Evolutionary conservation across 257 asterid species (phyloP), one percentile per base, ranked within the genome.

Genomic region (Nicotiana noctiflora): DNA sequence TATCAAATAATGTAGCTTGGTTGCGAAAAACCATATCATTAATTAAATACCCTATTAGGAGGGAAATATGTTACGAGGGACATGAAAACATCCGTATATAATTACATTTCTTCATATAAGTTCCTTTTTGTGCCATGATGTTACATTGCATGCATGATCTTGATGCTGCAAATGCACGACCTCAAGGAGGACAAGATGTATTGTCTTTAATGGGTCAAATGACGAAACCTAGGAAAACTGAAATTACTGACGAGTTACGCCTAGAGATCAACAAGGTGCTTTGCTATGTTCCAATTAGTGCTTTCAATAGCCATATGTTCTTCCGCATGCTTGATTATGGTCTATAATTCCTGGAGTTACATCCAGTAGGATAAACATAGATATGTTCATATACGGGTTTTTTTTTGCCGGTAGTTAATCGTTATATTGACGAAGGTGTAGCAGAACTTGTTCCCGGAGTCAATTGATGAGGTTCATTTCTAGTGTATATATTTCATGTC

Each of bases 391-490:
- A 7, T 0, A 1, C 2, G 29, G 1, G 1, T 25, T 29, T 31
- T 31, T 4, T 31, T 31, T 31, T 31, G 34, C 91, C 92, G 97
- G 97, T 90, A 81, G 97, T 94, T 34, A 89, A 94, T 87, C 90
- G 97, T 52, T 94, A 94, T 76, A 90, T 94, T 65, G 97, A 92
- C 72, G 98, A 94, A 88, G 97, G 97, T 46, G 92, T 90, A 23
- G 97, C 97, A 18, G 98, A 94, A 86, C 97, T 94, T 44, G 97
- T 92, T 82, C 97, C 98, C n/a, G 97, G 97, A 64, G 98, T 94
- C 82, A 82, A 92, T 94, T 80, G 98, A 94, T 59, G 98, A 93
- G 98, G 98, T 93, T 84, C 37, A 65, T 61, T 59, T 72, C n/a
- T 52, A 52, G n/a, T 74, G 67, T 32, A 46, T 3, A 76, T 76